These are phyloP conservation scores for Uromyces viciae-fabae DNA, from an alignment of 1,284 basidiomycete species.

Conservation along the genomic window DNA sequence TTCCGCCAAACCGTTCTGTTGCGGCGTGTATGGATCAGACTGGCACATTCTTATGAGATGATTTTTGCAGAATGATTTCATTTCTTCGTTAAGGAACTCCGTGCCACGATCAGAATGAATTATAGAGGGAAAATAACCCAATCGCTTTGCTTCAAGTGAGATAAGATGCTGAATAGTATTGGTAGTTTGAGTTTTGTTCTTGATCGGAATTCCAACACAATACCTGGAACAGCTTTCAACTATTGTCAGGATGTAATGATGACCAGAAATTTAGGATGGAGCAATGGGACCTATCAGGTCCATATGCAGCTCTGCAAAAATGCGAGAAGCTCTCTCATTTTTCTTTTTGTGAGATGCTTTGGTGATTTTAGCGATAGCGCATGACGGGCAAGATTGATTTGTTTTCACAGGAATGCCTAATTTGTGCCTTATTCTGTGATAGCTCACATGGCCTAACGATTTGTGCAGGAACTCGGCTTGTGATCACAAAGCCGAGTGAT, in stretches of 20 bases:
- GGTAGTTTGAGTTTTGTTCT: too few relatives aligned
- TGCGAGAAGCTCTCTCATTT: background rate
- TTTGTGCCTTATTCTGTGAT: too few relatives aligned
- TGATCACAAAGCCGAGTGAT: too few relatives aligned
- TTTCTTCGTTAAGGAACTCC: background rate
- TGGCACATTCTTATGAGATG: background rate
- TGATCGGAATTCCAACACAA: too few relatives aligned
- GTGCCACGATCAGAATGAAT: background rate
- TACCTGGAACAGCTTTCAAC: too few relatives aligned
- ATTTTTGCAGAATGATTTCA: background rate
- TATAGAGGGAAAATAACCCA: background rate
- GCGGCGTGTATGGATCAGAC: background rate
- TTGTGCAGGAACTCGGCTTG: too few relatives aligned
- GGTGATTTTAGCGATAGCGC: background rate
- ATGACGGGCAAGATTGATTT: background rate
- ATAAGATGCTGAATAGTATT: background rate
- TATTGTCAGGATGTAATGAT: too few relatives aligned
- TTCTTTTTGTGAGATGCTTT: background rate
- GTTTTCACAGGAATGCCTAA: too few relatives aligned
- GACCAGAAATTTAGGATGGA: background rate
- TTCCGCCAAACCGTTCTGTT: background rate
- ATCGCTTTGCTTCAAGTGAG: background rate
- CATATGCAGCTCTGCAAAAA: background rate
- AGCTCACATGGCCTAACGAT: too few relatives aligned
- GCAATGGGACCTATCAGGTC: background rate